phyloP scores from a whole-genome alignment of 179 eudicot species.

The Spergularia azorica region DNA sequence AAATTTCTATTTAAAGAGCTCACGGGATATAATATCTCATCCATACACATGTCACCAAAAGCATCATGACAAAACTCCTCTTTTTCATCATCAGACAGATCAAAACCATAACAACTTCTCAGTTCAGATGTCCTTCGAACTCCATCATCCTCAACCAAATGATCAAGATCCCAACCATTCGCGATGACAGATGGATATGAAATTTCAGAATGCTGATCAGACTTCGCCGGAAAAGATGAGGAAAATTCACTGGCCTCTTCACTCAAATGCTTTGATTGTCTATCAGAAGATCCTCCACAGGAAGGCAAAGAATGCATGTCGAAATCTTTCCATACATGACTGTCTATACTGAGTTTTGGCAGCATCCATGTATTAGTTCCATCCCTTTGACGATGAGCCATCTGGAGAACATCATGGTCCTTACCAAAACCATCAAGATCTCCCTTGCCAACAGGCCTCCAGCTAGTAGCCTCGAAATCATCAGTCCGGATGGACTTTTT shows the following conservation, averaged over 20 bases:
- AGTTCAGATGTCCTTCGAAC: conserved; percentile 31
- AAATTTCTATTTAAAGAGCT: conserved; percentile 20
- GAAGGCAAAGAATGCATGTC: conserved; percentile 28
- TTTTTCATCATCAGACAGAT: conserved; percentile 33
- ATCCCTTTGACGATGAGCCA: conserved; percentile 31
- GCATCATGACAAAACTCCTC: conserved; percentile 26
- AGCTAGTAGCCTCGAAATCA: conserved; percentile 27
- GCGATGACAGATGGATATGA: conserved; percentile 31
- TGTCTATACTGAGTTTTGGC: conserved; percentile 24
- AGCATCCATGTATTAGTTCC: conserved; percentile 29
- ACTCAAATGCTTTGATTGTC: conserved; percentile 28
- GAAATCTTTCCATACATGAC: conserved; percentile 26
- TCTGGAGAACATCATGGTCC: conserved; percentile 26
- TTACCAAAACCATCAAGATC: conserved; percentile 33
- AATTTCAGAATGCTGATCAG: conserved; percentile 32
- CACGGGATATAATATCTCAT: conserved; percentile 8
- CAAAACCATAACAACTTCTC: conserved; percentile 24
- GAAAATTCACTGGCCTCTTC: conserved; percentile 24
- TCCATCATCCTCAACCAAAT: conserved; percentile 25
- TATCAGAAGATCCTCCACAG: conserved; percentile 18
- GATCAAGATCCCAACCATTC: conserved; percentile 34
- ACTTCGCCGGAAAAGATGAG: conserved; percentile 30
- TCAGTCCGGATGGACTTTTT: conserved; percentile 34
- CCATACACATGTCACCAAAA: conserved; percentile 20
- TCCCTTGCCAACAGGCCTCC: conserved; percentile 32